Percentiles rank a stretch among this genome's conserved stretches.
These are phyloP conservation scores for Penicillium sp. DNA, from an alignment of 2,329 filamentous ascomycete species.

Conservation along the genomic window DNA sequence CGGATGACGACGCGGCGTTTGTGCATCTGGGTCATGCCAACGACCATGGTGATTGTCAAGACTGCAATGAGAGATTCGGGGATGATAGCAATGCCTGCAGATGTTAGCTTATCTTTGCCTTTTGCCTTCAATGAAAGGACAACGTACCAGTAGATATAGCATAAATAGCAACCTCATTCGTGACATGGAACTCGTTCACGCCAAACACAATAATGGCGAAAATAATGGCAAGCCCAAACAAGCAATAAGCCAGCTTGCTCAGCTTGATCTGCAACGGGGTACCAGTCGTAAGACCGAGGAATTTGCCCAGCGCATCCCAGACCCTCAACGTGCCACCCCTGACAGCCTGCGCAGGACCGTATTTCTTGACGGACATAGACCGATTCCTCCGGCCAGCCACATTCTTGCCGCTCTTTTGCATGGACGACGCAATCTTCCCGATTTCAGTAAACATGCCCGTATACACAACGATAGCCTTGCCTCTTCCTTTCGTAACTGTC, in stretches of 20 bases:
- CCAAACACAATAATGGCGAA: slow-evolving; percentile 61
- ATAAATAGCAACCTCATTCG: slow-evolving; percentile 58
- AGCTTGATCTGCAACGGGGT: slow-evolving; percentile 83
- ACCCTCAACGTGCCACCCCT: slow-evolving; percentile 49
- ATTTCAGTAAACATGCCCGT: slow-evolving; percentile 61
- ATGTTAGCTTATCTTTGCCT: neutral
- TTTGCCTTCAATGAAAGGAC: neutral
- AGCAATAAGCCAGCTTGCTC: slow-evolving; percentile 75
- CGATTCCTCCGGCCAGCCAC: slow-evolving; percentile 29
- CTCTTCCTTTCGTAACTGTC: slow-evolving; percentile 58
- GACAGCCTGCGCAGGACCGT: slow-evolving; percentile 42
- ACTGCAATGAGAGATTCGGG: slow-evolving; percentile 62
- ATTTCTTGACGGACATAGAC: slow-evolving; percentile 45
- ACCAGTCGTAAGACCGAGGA: slow-evolving; percentile 62
- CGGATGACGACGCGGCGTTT: slow-evolving; percentile 52
- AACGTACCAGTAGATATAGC: slow-evolving; percentile 49
- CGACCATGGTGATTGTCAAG: slow-evolving; percentile 59
- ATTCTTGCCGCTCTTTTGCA: slow-evolving; percentile 35
- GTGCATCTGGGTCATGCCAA: slow-evolving; percentile 53
- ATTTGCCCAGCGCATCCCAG: slow-evolving; percentile 49
- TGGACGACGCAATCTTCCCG: slow-evolving; percentile 55
- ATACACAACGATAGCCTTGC: slow-evolving; percentile 55
- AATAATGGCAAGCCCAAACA: slow-evolving; percentile 68
- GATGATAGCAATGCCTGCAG: slow-evolving; percentile 53
- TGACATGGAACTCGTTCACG: slow-evolving; percentile 54